Evolutionary conservation across 2,329 filamentous ascomycete species (phyloP).

Genomic region (Harringtonia aguacate): DNA sequence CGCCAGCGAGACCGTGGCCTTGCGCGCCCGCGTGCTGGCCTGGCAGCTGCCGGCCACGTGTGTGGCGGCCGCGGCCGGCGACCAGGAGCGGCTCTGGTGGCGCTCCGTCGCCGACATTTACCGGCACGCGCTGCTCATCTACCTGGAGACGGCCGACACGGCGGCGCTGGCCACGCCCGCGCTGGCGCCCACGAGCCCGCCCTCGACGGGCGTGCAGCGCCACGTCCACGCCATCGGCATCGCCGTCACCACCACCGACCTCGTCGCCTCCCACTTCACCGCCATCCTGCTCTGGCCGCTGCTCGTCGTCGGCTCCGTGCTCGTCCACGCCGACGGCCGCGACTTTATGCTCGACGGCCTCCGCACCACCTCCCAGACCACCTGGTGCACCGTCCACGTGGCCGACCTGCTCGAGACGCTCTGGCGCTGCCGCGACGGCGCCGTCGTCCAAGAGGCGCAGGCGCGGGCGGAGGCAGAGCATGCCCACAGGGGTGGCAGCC

Average conservation of each 20-base stretch:
- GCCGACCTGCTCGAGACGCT: slow-evolving; percentile 10
- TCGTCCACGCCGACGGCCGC: slow-evolving; percentile 6
- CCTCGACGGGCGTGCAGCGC: slow-evolving; percentile 3
- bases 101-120: slow-evolving; percentile 11
- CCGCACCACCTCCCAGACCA: slow-evolving; percentile 5
- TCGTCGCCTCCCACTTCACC: slow-evolving; percentile 10
- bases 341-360: slow-evolving; percentile 8
- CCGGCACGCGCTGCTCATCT: slow-evolving; percentile 11
- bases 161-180: not conserved
- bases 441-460: too few relatives aligned
- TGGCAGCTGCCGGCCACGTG: slow-evolving; percentile 10
- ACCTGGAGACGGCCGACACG: slow-evolving; percentile 6
- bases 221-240: slow-evolving; percentile 9
- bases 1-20: not conserved
- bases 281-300: slow-evolving; percentile 12
- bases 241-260: slow-evolving; percentile 7
- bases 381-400: slow-evolving; percentile 8
- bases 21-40: slow-evolving; percentile 6
- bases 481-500: too few relatives aligned
- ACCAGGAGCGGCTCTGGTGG: slow-evolving; percentile 10
- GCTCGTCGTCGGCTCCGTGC: slow-evolving; percentile 9
- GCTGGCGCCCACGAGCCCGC: not conserved
- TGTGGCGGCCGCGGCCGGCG: slow-evolving; percentile 3
- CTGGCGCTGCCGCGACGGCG: slow-evolving; percentile 7
- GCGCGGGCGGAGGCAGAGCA: too few relatives aligned